A percentile compares a stretch with the other conserved stretches of the same genome.
phyloP scores from a whole-genome alignment of 441 rosid species.

The Gossypium aridum region DNA sequence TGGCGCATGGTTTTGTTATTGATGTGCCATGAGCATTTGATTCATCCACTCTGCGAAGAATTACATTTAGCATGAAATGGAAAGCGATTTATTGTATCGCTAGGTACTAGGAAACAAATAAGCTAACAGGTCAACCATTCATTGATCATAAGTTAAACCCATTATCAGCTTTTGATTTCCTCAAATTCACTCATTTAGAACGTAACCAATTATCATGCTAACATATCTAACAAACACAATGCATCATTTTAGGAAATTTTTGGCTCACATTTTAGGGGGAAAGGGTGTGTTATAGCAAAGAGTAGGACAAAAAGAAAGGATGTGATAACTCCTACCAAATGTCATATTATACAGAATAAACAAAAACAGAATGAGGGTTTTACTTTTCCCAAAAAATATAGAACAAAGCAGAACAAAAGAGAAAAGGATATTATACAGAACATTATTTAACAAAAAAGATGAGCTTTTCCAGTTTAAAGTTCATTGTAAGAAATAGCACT shows the following conservation, averaged over 20 bases:
- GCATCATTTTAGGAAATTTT: background rate
- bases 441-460: background rate
- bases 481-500: background rate
- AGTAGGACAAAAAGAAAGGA: background rate
- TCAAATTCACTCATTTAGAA: background rate
- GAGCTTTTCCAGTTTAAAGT: background rate
- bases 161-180: slow-evolving; percentile 2
- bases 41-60: slow-evolving; percentile 43
- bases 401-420: background rate
- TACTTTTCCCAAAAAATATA: background rate
- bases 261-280: background rate
- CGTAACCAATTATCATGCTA: background rate
- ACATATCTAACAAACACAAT: background rate
- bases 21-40: slow-evolving; percentile 22
- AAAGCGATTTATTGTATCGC: background rate
- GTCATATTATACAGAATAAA: background rate
- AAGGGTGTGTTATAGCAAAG: background rate
- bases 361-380: background rate
- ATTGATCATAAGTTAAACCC: background rate
- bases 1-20: slow-evolving; percentile 59
- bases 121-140: background rate
- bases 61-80: slow-evolving; percentile 9
- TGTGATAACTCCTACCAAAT: background rate
- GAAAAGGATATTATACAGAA: background rate
- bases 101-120: background rate